These are phyloP conservation scores for Podila horticola DNA, from an alignment of 192 early-diverging fungal species.

Conservation along the genomic window DNA sequence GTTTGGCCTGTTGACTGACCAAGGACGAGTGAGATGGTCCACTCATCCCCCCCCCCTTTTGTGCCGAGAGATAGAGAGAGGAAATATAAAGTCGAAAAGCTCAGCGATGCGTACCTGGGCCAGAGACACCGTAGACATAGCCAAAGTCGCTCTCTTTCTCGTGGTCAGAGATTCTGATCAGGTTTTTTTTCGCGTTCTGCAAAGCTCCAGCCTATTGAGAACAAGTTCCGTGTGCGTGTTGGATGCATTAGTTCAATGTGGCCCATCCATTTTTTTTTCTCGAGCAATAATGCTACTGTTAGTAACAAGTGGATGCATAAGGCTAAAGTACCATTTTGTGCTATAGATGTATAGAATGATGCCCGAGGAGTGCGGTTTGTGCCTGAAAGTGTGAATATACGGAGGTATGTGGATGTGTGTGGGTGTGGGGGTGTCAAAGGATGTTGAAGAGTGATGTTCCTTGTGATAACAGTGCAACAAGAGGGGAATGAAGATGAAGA, in stretches of 20 bases:
- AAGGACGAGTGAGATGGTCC: neutral
- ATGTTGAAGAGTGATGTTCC: neutral
- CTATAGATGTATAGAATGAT: neutral
- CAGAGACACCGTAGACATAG: slow-evolving; percentile 96
- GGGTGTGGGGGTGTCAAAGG: neutral
- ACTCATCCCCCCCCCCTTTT: neutral
- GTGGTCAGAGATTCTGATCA: slow-evolving; percentile 87
- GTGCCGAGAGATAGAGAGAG: neutral
- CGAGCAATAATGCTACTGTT: neutral
- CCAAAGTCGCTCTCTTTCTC: slow-evolving; percentile 91
- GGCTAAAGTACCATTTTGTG: neutral
- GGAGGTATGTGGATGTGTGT: neutral
- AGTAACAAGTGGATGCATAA: neutral
- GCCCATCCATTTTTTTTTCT: no score
- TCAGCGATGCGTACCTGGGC: slow-evolving; percentile 77
- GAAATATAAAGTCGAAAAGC: neutral
- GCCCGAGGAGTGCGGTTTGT: neutral
- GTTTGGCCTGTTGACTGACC: no score
- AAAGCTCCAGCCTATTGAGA: slow-evolving; percentile 85
- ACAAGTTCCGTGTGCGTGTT: neutral
- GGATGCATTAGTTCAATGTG: neutral
- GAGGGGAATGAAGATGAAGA: neutral
- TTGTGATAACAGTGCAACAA: no score
- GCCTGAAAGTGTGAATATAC: neutral
- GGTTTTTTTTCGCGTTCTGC: slow-evolving; percentile 83